Base-by-base conservation (phyloP, 139 green algal genomes). In the Parachlorella kessleri region DNA sequence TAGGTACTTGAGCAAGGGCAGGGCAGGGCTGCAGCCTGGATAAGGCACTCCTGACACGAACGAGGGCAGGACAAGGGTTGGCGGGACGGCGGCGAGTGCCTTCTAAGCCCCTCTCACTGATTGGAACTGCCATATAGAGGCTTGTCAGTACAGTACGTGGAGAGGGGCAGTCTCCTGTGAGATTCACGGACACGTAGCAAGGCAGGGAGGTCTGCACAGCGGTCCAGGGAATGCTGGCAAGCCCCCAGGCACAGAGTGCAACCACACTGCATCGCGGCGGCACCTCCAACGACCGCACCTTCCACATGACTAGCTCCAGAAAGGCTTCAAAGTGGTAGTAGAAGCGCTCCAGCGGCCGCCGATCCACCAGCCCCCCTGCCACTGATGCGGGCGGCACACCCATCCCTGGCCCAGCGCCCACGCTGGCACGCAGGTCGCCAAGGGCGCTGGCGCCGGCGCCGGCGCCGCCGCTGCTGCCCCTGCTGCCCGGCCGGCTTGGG, bases 291-390 rank as follows among this genome's bases (percentile, higher is more conserved):
- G 21, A 14, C 54, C 73, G 3, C 63, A 79, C 73, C 75, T 80
- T 80, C 75, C 75, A 80, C 66, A 81, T 81, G 33, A 81, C 38
- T 42, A 81, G 48, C 66, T 81, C 75, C 33, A 48, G 23, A 23
- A 73, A 48, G 33, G 66, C 42, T 42, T 81, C 66, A 36, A 81
- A 81, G 28, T 81, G 70, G n/a, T 75, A 81, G 28, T 55, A 68
- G 66, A 81, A 81, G 23, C 75, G 66, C 41, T 81, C 75, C 48
- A 81, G 35, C 6, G 42, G 66, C 28, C 75, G 75, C 32, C 75
- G 75, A 30, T 35, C 67, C 35, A 7, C 28, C 67, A 59, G 36
- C 37, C 33, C 30, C n/a, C 6, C 42, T 33, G 70, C 33, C 59
- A 39, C 73, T 78, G 55, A 55, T 18, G 30, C 40, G 40, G 14